Evolutionary conservation across 495 filamentous ascomycete species (phyloP).

Genomic region (Penicillium arizonense): DNA sequence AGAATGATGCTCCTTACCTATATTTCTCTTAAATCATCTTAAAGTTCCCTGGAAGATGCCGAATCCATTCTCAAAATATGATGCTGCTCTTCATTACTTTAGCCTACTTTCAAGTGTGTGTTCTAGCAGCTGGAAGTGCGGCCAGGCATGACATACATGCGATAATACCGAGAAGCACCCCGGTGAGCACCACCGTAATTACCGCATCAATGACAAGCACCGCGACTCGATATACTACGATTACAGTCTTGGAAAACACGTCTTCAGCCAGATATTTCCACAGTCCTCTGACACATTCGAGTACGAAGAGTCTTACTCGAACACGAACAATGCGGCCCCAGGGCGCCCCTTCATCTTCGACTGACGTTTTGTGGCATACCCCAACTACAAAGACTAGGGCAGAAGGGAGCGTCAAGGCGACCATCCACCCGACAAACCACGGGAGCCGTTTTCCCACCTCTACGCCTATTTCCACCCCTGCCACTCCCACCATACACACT

Average conservation of each 20-base stretch:
- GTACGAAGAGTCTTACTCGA: neutral
- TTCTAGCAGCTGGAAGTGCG: neutral
- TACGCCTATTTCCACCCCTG: neutral
- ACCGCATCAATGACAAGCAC: neutral
- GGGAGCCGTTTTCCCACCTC: neutral
- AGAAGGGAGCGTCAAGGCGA: neutral
- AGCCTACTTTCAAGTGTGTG: neutral
- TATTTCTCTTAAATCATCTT: neutral
- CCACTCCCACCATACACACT: neutral
- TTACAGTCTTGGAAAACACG: neutral
- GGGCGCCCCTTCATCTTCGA: neutral
- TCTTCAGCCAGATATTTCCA: neutral
- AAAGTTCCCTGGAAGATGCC: neutral
- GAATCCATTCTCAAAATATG: neutral
- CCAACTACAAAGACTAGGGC: too few species aligned
- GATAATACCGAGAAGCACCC: too few species aligned
- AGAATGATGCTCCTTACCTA: too few species aligned
- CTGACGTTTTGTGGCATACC: neutral
- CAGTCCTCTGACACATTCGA: neutral
- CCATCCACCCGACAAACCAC: neutral
- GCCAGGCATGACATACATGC: neutral
- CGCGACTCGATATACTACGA: neutral
- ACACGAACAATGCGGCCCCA: neutral
- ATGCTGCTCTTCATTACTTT: neutral
- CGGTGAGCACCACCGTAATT: neutral